Conservation (phyloP, 352 stramenopile species). For the Pythium myriotylum region DNA sequence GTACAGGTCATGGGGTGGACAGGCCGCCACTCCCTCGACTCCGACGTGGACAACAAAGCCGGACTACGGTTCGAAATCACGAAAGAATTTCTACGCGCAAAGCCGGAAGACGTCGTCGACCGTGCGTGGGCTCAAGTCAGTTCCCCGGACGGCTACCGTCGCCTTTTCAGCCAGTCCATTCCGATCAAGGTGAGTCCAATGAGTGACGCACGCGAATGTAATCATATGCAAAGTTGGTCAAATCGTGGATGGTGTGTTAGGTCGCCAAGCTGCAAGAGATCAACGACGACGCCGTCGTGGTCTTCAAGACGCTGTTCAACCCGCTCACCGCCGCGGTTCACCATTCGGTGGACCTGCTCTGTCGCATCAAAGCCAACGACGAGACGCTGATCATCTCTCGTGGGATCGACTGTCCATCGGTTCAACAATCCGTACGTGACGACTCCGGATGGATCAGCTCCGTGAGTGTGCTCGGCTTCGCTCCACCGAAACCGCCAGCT, state of each 20-base stretch:
- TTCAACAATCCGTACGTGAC: constrained; percentile 25
- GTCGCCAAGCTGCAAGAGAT: constrained; percentile 41
- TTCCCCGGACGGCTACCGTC: constrained; percentile 27
- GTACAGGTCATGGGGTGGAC: constrained; percentile 56
- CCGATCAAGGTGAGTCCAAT: constrained; percentile 30
- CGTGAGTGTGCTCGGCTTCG: constrained; percentile 20
- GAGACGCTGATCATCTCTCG: constrained; percentile 39
- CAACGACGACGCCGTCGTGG: constrained; percentile 38
- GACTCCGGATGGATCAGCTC: constrained; percentile 31
- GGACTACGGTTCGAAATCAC: constrained; percentile 46
- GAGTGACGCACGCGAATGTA: too few species aligned
- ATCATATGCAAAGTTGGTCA: too few species aligned
- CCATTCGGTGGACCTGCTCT: constrained; percentile 38
- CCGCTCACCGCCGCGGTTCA: constrained; percentile 35
- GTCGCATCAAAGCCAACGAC: constrained; percentile 30
- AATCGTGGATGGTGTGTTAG: constrained; percentile 5
- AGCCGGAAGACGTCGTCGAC: constrained; percentile 37
- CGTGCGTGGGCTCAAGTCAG: constrained; percentile 35
- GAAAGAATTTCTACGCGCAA: constrained; percentile 44
- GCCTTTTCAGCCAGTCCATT: constrained; percentile 35
- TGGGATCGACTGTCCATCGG: constrained; percentile 28
- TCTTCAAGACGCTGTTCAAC: constrained; percentile 44
- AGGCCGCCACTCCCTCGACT: constrained; percentile 46
- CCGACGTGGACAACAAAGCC: constrained; percentile 17
- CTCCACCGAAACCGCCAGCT: background rate